Base-by-base conservation (phyloP, 2,329 filamentous ascomycete genomes). In the Lasiodiplodia gonubiensis region DNA sequence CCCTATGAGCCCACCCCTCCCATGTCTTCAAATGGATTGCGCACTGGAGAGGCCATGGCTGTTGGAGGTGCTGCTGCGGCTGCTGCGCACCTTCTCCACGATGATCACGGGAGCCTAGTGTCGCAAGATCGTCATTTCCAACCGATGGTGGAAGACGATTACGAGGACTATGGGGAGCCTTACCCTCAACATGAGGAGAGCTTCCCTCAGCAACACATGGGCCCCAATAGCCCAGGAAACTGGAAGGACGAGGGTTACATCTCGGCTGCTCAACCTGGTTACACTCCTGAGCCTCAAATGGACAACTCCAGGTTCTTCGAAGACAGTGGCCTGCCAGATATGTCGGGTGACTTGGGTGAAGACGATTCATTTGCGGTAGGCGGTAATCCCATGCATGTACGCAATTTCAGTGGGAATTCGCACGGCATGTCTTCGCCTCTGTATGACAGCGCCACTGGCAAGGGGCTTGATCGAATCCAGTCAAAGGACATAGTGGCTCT, bases 401-500 rank as follows among this genome's bases (percentile, higher is more conserved):
- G 92, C 60, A 89, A 95, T 72, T 83, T 94, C 55, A 97, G 93
- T 75, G 94, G 92, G 60, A 90, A 97, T 82, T 97, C 94, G 8
- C 93, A 97, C 74, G 94, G 94, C 54, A 93, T 97, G 86, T 86
- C 85, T 3, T 95, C 93, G 35, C 94, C 94, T 2, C 84, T 98
- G 23, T 98, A 97, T 74, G 95, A 99, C 76, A 89, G 92, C 68
- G 87, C 94, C 3, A 97, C 92, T 1, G 94, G 94, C 64, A 89
- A 88, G 70, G 94, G 93, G 39, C 91, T 97, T 64, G 94, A 98
- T 71, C 87, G 90, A 57, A 98, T 99, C 63, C 91, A 98, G 77
- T 97, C 93, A 54, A 95, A 96, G 80, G 95, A 99, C 75, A 96
- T 99, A 73, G 91, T 99, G 70, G 93, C 94, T 27, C 83, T 99